Conservation (phyloP, 441 rosid genomes). For the Francoa sonchifolia region DNA sequence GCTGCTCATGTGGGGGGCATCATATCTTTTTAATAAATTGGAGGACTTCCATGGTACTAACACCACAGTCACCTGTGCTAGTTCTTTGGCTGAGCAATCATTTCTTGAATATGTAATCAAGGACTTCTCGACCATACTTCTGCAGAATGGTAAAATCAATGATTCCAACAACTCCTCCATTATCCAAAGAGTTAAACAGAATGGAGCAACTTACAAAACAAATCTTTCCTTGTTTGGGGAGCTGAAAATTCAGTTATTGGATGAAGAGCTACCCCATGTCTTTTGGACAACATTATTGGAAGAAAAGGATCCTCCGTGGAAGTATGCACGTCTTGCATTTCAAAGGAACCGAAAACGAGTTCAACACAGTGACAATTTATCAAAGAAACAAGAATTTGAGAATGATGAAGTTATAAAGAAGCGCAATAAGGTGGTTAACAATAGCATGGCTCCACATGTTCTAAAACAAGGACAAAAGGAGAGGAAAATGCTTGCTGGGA, state of each 20-base stretch:
- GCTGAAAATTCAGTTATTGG: constrained; percentile 28
- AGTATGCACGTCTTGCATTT: constrained; percentile 35
- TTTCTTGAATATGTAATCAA: constrained; percentile 26
- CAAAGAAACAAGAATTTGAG: constrained; percentile 21
- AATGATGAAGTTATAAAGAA: constrained; percentile 34
- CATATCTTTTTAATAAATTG: constrained; percentile 49
- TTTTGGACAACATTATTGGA: constrained; percentile 65
- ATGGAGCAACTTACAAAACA: constrained; percentile 38
- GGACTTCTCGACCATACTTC: constrained; percentile 45
- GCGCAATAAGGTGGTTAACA: constrained; percentile 35
- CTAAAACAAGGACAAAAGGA: constrained; percentile 14
- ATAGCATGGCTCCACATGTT: constrained; percentile 19
- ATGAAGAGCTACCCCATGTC: constrained; percentile 42
- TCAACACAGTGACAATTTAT: constrained; percentile 20
- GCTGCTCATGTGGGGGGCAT: constrained; percentile 84
- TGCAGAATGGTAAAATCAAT: constrained; percentile 25
- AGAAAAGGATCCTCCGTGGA: constrained; percentile 60
- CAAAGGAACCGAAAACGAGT: constrained; percentile 65
- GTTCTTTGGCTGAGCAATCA: constrained; percentile 22
- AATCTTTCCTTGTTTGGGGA: constrained; percentile 49
- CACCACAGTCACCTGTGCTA: constrained; percentile 14
- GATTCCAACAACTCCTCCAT: constrained; percentile 22
- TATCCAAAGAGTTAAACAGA: constrained; percentile 45
- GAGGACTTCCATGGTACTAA: constrained; percentile 39
- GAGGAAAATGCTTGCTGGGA: constrained; percentile 17